phyloP scores from a whole-genome alignment of 208 protist species.

The Dictyostelium gargantuum region DNA sequence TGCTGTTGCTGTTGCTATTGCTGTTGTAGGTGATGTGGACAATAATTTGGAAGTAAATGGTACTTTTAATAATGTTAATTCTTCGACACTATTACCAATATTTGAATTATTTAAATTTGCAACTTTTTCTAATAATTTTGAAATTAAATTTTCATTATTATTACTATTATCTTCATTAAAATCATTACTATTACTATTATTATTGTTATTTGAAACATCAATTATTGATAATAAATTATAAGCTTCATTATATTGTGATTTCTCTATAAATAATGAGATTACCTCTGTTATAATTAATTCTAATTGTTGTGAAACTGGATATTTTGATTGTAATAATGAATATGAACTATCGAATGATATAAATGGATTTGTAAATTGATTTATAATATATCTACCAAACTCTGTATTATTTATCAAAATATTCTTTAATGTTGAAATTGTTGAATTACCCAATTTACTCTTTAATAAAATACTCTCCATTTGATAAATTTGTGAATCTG shows the following conservation, averaged over 20 bases:
- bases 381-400: background rate
- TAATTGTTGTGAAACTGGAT: constrained; percentile 30
- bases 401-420: background rate
- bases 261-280: background rate
- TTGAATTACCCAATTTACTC: background rate
- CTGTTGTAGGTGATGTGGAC: background rate
- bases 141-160: background rate
- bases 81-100: background rate
- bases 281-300: background rate
- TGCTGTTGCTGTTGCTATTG: background rate
- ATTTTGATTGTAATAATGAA: background rate
- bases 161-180: background rate
- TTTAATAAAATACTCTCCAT: background rate
- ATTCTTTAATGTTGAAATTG: background rate
- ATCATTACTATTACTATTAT: background rate
- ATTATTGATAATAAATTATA: constrained; percentile 49
- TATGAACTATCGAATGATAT: background rate
- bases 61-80: constrained; percentile 15
- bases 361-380: constrained; percentile 21
- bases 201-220: background rate
- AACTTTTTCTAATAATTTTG: constrained; percentile 12
- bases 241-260: constrained; percentile 2
- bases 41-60: background rate
- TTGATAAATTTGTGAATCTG: background rate
- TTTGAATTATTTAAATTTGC: constrained; percentile 24